Evolutionary conservation across 306 rosid species (phyloP), one percentile per base, ranked within the genome.

Genomic region (Biancaea sappan): DNA sequence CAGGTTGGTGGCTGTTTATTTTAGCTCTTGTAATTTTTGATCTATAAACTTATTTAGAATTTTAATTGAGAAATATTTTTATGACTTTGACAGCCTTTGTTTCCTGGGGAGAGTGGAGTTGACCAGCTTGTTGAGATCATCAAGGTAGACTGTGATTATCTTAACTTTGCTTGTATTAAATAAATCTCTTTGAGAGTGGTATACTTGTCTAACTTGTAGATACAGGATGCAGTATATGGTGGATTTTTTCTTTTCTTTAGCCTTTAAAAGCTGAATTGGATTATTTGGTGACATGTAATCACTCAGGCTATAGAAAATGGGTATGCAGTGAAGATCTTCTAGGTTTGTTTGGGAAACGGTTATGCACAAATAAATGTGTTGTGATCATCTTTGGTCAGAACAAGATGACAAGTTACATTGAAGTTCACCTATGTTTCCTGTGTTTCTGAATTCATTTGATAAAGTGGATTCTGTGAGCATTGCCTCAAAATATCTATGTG

Each of bases 51-150:
- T 41, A 69, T 48, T 58, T 48, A 48, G 38, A 32, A n/a, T 58
- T 37, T 66, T 10, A 44, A 77, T 65, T 73, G 26, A n/a, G n/a
- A n/a, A n/a, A 47, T 16, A 3, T 4, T 13, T 47, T 47, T 47
- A n/a, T 47, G 5, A 66, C 69, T 76, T 48, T 69, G 9, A 41
- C 91, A 91, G 98, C 98, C 98, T 48, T 86, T 94, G 44, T 94
- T 94, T 82, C 98, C 98, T 14, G 98, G 98, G 53, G 98, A 94
- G 81, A 94, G 97, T 77, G 98, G 98, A 52, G 97, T 94, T 43
- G 97, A 94, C 84, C 98, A 94, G 85, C 97, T 94, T 74, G 98
- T 94, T 67, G 98, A 94, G 87, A 94, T 94, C 65, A 94, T 94
- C 78, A 94, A 94, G 97, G 98, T 93, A 87, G 65, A 48, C 29